Evolutionary conservation across 768 basidiomycete genomes (phyloP).

Genomic region (Coprinopsis marcescibilis): DNA sequence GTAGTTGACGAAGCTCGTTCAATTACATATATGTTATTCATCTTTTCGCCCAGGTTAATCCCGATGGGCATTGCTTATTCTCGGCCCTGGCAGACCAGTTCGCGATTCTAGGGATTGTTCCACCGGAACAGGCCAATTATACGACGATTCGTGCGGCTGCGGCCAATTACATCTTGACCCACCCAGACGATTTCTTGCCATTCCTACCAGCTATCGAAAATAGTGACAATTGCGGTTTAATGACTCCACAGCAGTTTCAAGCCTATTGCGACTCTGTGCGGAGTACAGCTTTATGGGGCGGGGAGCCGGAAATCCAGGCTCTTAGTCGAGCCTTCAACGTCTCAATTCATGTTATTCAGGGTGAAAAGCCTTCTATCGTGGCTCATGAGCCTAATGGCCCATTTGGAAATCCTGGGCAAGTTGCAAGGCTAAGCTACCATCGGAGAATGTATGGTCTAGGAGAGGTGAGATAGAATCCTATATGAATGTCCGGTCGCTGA

Average conservation of each 20-base stretch:
- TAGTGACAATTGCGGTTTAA: conserved; percentile 58
- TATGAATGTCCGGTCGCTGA: background rate
- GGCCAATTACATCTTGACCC: conserved; percentile 71
- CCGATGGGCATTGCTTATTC: conserved; percentile 96
- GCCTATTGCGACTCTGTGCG: conserved; percentile 75
- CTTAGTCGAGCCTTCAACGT: conserved; percentile 74
- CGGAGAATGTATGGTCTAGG: conserved; percentile 92
- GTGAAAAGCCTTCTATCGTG: conserved; percentile 75
- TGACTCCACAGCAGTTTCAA: conserved; percentile 59
- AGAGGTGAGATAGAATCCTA: conserved; percentile 55
- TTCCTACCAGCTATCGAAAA: conserved; percentile 75
- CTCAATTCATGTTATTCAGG: conserved; percentile 89
- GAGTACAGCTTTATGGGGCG: conserved; percentile 91
- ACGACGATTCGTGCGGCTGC: conserved; percentile 59
- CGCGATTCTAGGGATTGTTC: conserved; percentile 59
- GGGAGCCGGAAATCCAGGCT: conserved; percentile 94
- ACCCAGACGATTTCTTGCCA: conserved; percentile 88
- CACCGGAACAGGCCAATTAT: conserved; percentile 54
- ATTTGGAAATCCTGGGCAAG: conserved; percentile 27
- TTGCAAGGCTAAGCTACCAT: conserved; percentile 84
- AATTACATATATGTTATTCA: background rate
- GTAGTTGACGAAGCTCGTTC: conserved; percentile 27
- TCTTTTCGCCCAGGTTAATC: conserved; percentile 59
- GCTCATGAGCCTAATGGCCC: conserved; percentile 57
- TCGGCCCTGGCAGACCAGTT: conserved; percentile 93